These are phyloP conservation scores for Nitzschia inconspicua DNA, from an alignment of 108 stramenopile genomes.

Conservation along the genomic window DNA sequence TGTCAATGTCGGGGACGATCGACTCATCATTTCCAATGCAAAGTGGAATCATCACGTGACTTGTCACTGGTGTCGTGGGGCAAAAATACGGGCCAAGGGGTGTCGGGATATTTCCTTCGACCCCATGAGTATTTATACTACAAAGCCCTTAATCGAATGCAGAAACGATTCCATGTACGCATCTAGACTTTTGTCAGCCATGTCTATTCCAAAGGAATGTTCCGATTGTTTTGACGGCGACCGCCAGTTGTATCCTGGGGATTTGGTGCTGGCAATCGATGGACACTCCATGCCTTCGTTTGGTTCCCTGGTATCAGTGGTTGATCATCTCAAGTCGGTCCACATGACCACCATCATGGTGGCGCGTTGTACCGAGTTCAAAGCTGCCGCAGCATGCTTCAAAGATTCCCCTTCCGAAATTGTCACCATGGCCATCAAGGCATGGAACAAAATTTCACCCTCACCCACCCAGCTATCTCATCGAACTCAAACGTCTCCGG, in stretches of 20 bases:
- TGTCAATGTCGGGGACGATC: too few species aligned
- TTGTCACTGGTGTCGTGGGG: too few species aligned
- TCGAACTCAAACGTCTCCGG: too few species aligned
- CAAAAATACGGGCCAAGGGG: too few species aligned
- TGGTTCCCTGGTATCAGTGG: background rate
- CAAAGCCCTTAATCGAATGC: background rate
- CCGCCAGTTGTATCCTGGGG: constrained; percentile 16
- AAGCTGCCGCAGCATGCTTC: background rate
- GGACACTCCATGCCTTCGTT: constrained; percentile 6
- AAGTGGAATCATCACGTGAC: too few species aligned
- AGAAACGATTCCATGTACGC: background rate
- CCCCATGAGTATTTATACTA: background rate
- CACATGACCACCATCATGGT: constrained; percentile 1
- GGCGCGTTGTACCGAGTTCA: constrained; percentile 7
- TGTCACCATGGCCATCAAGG: background rate
- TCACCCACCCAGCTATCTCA: too few species aligned
- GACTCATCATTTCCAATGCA: too few species aligned
- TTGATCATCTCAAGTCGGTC: background rate
- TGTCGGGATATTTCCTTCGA: too few species aligned
- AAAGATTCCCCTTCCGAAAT: too few species aligned
- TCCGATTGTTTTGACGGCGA: background rate
- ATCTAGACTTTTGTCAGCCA: background rate
- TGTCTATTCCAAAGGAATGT: background rate
- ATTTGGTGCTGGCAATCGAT: constrained; percentile 27
- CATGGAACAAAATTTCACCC: too few species aligned